These are phyloP conservation scores for Calocybe cyanea DNA, from an alignment of 768 basidiomycete species.

Conservation along the genomic window DNA sequence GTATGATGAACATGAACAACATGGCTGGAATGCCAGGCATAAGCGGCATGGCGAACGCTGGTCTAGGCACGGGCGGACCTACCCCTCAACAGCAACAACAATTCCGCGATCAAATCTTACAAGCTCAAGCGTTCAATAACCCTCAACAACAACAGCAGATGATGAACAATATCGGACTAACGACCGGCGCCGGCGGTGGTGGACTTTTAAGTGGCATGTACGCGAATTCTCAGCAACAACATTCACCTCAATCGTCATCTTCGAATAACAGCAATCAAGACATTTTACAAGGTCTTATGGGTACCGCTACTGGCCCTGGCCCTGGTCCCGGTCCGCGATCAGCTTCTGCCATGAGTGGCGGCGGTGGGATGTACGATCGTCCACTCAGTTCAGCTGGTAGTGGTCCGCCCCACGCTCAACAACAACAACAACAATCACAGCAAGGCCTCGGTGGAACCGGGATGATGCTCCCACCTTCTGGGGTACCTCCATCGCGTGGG, in stretches of 20 bases:
- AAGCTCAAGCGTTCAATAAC: not conserved
- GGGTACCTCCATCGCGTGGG: slow-evolving; percentile 2
- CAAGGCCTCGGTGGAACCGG: not conserved
- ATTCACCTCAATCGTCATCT: slow-evolving; percentile 8
- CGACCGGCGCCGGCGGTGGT: not conserved
- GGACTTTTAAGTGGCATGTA: slow-evolving; percentile 14
- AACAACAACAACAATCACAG: slow-evolving; percentile 6
- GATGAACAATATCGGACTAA: slow-evolving; percentile 2
- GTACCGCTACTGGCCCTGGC: too few relatives aligned
- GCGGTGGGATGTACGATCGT: slow-evolving; percentile 9
- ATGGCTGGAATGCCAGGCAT: slow-evolving; percentile 16
- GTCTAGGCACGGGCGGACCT: slow-evolving; percentile 1
- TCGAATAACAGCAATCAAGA: slow-evolving; percentile 10
- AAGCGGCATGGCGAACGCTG: slow-evolving; percentile 3
- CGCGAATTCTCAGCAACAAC: slow-evolving; percentile 11
- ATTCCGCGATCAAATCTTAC: slow-evolving; percentile 5
- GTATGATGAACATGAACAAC: slow-evolving; percentile 19
- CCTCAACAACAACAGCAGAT: slow-evolving; percentile 7
- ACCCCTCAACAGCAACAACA: slow-evolving; percentile 7
- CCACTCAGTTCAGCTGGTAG: slow-evolving; percentile 9
- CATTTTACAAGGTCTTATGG: slow-evolving; percentile 6
- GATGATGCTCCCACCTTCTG: slow-evolving; percentile 15
- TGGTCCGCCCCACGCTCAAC: slow-evolving; percentile 3
- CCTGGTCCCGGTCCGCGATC: slow-evolving; percentile 1
- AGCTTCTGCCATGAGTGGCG: slow-evolving; percentile 5